Evolutionary conservation across 1,284 basidiomycete genomes (phyloP).

Genomic region (Cutaneotrichosporon mucoides): DNA sequence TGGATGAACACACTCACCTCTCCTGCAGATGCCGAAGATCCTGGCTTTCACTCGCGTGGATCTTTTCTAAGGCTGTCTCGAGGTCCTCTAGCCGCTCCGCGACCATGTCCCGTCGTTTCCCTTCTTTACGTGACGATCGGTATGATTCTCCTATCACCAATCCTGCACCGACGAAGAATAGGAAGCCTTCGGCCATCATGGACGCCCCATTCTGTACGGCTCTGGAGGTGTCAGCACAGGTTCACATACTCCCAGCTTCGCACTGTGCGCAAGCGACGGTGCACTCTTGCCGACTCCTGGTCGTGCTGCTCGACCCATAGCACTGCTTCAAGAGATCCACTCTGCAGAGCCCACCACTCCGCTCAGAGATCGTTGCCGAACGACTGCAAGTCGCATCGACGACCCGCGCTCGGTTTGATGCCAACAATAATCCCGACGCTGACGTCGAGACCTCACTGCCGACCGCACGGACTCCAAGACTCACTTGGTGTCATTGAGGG

Average conservation of each 20-base stretch:
- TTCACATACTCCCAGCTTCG: too few relatives aligned
- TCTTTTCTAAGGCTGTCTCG: conserved; percentile 50
- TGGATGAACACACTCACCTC: conserved; percentile 24
- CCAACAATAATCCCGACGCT: too few relatives aligned
- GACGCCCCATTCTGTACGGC: conserved; percentile 87
- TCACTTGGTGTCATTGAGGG: conserved; percentile 75
- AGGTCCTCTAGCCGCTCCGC: conserved; percentile 62
- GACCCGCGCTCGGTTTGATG: too few relatives aligned
- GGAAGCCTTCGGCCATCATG: conserved; percentile 76
- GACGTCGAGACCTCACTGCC: too few relatives aligned
- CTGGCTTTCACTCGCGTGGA: conserved; percentile 21
- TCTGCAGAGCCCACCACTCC: too few relatives aligned
- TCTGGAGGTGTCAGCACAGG: conserved; percentile 49
- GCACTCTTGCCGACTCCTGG: too few relatives aligned
- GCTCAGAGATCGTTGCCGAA: too few relatives aligned
- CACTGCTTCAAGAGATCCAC: too few relatives aligned
- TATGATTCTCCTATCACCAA: conserved; percentile 75
- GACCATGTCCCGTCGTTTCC: conserved; percentile 68
- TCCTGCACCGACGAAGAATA: conserved; percentile 71
- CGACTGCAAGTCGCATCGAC: too few relatives aligned
- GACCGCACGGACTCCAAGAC: conserved; percentile 23
- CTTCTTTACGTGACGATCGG: conserved; percentile 67
- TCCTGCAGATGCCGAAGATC: conserved; percentile 27
- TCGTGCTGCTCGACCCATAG: too few relatives aligned
- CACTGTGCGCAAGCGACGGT: too few relatives aligned